phyloP scores from a whole-genome alignment of 371 early-diverging fungal genomes.

The Circinella umbellata region DNA sequence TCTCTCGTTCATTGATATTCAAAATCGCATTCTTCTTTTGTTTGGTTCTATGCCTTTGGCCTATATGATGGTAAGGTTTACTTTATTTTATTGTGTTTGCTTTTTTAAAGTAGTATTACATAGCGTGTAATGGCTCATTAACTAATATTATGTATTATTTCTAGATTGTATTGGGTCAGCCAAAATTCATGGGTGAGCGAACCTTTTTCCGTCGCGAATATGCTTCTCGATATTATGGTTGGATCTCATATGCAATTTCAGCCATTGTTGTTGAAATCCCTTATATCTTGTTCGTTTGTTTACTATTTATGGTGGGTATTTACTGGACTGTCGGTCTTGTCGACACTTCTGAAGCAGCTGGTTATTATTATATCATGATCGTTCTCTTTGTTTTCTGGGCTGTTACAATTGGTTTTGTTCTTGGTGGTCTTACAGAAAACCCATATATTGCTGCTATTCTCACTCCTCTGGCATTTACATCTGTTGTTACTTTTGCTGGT shows the following conservation, averaged over 20 bases:
- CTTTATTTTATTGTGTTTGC: neutral
- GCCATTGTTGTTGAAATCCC: slow-evolving; percentile 59
- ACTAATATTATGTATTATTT: slow-evolving; percentile 7
- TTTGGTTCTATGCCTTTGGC: slow-evolving; percentile 39
- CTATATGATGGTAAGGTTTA: neutral
- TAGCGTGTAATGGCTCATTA: too few relatives aligned
- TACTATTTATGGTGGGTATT: slow-evolving; percentile 55
- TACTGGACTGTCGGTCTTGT: slow-evolving; percentile 71
- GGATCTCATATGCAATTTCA: slow-evolving; percentile 59
- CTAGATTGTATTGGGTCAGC: slow-evolving; percentile 27
- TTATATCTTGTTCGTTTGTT: slow-evolving; percentile 47
- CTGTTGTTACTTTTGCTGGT: slow-evolving; percentile 66
- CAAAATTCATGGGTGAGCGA: slow-evolving; percentile 70
- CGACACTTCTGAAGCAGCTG: slow-evolving; percentile 40
- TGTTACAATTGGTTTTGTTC: slow-evolving; percentile 63
- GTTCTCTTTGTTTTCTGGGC: slow-evolving; percentile 62
- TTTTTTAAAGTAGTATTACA: neutral
- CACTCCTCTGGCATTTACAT: slow-evolving; percentile 62
- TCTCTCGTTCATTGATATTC: slow-evolving; percentile 54
- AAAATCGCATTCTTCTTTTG: slow-evolving; percentile 66
- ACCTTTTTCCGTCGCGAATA: slow-evolving; percentile 67
- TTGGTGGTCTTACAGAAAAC: slow-evolving; percentile 48
- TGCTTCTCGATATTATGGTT: slow-evolving; percentile 68
- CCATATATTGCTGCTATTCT: slow-evolving; percentile 62
- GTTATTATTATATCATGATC: slow-evolving; percentile 63